phyloP scores from a whole-genome alignment of 768 basidiomycete species.

The Filobasidium floriforme region DNA sequence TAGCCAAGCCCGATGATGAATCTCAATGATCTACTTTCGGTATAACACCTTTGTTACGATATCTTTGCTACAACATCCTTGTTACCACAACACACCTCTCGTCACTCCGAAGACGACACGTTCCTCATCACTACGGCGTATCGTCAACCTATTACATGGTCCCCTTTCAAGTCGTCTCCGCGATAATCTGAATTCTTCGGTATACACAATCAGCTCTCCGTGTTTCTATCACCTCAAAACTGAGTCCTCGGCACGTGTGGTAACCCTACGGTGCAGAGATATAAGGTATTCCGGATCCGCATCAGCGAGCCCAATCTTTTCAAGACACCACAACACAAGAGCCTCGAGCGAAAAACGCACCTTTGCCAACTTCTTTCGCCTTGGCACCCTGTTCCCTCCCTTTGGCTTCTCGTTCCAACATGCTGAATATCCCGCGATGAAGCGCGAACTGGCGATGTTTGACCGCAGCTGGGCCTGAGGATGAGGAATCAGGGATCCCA shows the following conservation, averaged over 20 bases:
- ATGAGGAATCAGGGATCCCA: slow-evolving; percentile 19
- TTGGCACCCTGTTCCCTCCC: slow-evolving; percentile 56
- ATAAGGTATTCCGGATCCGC: not conserved
- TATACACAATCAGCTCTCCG: no score
- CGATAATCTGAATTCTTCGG: no score
- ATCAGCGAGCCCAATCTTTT: not conserved
- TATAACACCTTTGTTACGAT: no score
- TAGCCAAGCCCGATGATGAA: no score
- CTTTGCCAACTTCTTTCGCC: slow-evolving; percentile 29
- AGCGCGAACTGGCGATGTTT: slow-evolving; percentile 66
- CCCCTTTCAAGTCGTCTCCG: no score
- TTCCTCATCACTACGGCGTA: no score
- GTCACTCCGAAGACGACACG: no score
- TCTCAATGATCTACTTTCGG: no score
- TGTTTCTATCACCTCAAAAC: not conserved
- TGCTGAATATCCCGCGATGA: slow-evolving; percentile 74
- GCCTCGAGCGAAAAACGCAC: slow-evolving; percentile 8
- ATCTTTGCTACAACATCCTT: no score
- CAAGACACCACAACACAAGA: no score
- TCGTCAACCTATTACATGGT: no score
- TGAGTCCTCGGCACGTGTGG: slow-evolving; percentile 18
- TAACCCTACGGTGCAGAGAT: slow-evolving; percentile 4
- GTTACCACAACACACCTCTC: no score
- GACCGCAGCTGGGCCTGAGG: slow-evolving; percentile 24
- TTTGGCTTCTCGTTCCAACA: slow-evolving; percentile 66